Base-by-base conservation (phyloP, 2,329 filamentous ascomycete species). In the Fonsecaea pedrosoi region DNA sequence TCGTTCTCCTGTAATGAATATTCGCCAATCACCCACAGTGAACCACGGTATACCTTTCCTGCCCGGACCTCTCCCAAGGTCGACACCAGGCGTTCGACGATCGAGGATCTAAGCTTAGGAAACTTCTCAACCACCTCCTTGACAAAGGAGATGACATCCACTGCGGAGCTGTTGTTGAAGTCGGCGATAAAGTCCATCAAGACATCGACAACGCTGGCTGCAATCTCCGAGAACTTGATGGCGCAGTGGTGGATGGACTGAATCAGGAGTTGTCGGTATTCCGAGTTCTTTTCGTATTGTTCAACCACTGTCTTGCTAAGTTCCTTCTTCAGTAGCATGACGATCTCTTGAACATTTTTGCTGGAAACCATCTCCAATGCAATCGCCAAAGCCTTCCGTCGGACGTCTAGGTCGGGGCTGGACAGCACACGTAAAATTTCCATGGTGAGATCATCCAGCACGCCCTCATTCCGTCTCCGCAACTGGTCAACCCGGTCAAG, bases 61-160 rank as follows among this genome's bases (percentile, higher is more conserved):
- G 95, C 94, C 67, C 95, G 90, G 32, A 99, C 95, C 78, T 99
- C 95, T 74, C 90, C 90, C 54, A 99, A 84, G 1, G 95, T 98
- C 13, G 92, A 90, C 6, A 98, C 94, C 15, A 99, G 84, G 68
- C 94, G 90, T 74, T 91, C 88, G 6, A 98, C 90, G 73, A 99
- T 98, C 0, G 92, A 91, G 38, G 89, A 87, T 68, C 95, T 89
- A 65, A 99, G 86, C 73, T 92, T 89, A 7, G 95, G 95, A 83
- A 98, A 99, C 76, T 96, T 97, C 81, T 99, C 95, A 6, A 98
- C 94, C 3, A 99, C 95, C 78, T 99, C 95, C 81, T 99, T 99
- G 70, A 99, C 94, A 76, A 99, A 99, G 63, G 92, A 94, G 76
- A 99, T 98, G 62, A 99, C 94, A 79, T 99, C 95, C 35, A 99